Evolutionary conservation across 140 eudicot species (phyloP), one percentile per base, ranked within the genome.

Genomic region (Anethum foeniculum): DNA sequence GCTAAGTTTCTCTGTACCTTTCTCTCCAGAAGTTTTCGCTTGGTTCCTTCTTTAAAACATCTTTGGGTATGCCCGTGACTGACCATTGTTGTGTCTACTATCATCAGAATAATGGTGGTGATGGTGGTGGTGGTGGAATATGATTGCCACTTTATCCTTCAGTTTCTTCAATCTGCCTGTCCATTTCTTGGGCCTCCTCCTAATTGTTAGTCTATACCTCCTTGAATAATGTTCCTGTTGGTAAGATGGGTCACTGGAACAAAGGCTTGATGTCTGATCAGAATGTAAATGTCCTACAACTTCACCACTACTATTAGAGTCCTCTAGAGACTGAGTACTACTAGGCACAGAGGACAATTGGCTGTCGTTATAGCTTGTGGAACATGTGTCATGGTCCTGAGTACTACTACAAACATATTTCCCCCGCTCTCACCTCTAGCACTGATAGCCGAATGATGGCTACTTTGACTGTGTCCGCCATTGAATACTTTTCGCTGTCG

Each of bases 51-150:
- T 60, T 54, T 77, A 81, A 81, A 86, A 54, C 60, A 39, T 83
- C 19, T 49, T 77, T 62, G 34, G 69, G 23, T 65, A 28, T 27
- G 30, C 48, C 54, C 47, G 79, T 21, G 21, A 21, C 0, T 54
- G 79, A 18, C 12, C 75, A 48, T 64, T 78, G 34, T 75, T 84
- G 28, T 80, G 30, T 52, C 23, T 44, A 15, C 77, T 72, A 38
- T 86, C 76, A 38, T 76, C 77, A 18, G 73, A 71, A 47, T 86
- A 89, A 82, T 86, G 90, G 74, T 85, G 96, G 23, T 88, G 89
- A 82, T 86, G 90, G 74, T 85, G 96, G 23, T 88, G 89, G 13
- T 90, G 89, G 86, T 87, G 93, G 82, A 89, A 89, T 75, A 91
- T 82, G 83, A 84, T 58, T 44, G 86, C 90, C n/a, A 91, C 79